phyloP scores from a whole-genome alignment of 441 rosid species.

The Euphorbia schlechtendalii region DNA sequence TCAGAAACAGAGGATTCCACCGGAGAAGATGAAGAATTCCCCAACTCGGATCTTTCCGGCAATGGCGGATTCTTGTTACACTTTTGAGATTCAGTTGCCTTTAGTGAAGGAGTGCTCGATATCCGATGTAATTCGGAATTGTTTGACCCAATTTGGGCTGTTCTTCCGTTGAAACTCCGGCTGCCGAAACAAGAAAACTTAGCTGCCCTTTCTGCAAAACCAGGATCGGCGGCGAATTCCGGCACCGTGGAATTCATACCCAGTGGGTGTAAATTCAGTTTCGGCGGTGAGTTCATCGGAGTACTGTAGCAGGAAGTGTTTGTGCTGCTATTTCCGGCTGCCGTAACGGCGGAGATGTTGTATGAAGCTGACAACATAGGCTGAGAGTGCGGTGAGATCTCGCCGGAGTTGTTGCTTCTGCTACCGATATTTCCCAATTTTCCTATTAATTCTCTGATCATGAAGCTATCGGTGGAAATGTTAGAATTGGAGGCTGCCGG shows the following conservation, averaged over 20 bases:
- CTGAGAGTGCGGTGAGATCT: constrained; percentile 39
- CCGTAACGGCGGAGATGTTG: constrained; percentile 2
- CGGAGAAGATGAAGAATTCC: constrained; percentile 37
- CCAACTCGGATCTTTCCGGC: constrained; percentile 31
- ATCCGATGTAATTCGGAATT: constrained; percentile 21
- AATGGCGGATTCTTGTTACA: constrained; percentile 23
- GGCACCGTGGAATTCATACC: constrained; percentile 43
- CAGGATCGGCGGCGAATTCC: constrained; percentile 50
- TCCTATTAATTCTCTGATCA: constrained; percentile 60
- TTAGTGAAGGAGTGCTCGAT: constrained; percentile 33
- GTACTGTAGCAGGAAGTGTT: constrained; percentile 40
- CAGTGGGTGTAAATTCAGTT: constrained; percentile 34
- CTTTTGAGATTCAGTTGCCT: constrained; percentile 36
- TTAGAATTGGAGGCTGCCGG: constrained; percentile 39
- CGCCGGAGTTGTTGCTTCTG: constrained; percentile 36
- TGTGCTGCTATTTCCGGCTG: constrained; percentile 23
- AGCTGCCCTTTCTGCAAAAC: constrained; percentile 54
- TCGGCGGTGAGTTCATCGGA: constrained; percentile 51
- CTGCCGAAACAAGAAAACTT: constrained; percentile 48
- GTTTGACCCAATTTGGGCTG: constrained; percentile 22
- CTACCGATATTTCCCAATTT: constrained; percentile 49
- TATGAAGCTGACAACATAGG: constrained; percentile 25
- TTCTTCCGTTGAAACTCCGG: constrained; percentile 60
- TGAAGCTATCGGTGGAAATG: constrained; percentile 31
- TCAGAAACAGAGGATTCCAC: constrained; percentile 55